phyloP scores from a whole-genome alignment of 306 rosid species.

The Arachis hypogaea region DNA sequence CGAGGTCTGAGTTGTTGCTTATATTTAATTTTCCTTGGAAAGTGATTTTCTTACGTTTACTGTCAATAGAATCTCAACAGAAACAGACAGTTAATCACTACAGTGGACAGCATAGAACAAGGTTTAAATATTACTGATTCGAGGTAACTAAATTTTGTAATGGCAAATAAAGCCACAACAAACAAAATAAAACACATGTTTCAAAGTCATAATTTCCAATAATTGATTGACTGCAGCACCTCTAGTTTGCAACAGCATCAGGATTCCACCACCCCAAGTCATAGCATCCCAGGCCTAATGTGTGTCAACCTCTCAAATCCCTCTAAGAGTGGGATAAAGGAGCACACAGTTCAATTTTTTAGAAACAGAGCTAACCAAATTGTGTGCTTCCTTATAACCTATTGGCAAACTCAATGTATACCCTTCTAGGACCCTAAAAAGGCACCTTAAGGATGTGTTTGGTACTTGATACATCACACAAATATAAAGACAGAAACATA shows the following conservation, averaged over 20 bases:
- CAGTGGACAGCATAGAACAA: not conserved
- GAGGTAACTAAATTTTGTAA: not conserved
- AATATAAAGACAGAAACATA: no score
- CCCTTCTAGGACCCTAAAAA: conserved; percentile 10
- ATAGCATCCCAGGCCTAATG: conserved; percentile 12
- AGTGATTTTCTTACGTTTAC: no score
- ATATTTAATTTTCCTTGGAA: no score
- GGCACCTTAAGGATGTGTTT: no score
- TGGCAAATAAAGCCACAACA: not conserved
- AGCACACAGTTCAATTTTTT: no score
- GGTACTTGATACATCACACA: no score
- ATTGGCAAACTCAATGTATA: not conserved
- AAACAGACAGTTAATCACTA: not conserved
- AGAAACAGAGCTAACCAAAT: no score
- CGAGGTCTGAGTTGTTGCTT: no score
- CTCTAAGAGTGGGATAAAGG: no score
- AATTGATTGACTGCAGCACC: not conserved
- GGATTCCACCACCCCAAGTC: not conserved
- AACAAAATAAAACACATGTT: no score
- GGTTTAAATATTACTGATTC: not conserved
- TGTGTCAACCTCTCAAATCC: not conserved
- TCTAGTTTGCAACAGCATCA: not conserved
- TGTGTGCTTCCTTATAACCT: not conserved
- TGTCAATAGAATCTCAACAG: not conserved
- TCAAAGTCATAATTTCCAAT: not conserved